Percentiles rank a stretch among this genome's conserved stretches.
Evolutionary conservation across 2,329 filamentous ascomycete genomes (phyloP).

Genomic region (Nigrospora osmanthi): DNA sequence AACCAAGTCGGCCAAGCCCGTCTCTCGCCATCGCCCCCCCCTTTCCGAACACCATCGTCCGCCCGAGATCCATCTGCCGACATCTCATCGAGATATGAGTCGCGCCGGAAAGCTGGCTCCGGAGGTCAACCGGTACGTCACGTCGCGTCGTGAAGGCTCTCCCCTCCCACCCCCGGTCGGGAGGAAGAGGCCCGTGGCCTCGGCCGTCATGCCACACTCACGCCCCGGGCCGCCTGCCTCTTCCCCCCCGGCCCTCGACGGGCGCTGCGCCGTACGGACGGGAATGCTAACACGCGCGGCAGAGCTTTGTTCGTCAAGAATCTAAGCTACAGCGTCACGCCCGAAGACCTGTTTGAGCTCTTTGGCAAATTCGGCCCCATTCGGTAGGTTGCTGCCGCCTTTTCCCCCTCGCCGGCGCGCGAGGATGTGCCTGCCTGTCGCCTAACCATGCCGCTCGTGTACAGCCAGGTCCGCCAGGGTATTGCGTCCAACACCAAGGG

Average conservation of each 20-base stretch:
- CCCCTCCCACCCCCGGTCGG: not conserved
- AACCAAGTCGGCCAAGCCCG: constrained; percentile 1
- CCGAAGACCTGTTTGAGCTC: constrained; percentile 96
- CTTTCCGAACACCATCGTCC: not conserved
- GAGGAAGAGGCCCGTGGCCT: too few species aligned
- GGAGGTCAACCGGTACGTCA: constrained; percentile 90
- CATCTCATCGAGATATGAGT: constrained; percentile 73
- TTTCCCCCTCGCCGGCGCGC: not conserved
- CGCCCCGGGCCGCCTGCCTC: too few species aligned
- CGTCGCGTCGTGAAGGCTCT: not conserved
- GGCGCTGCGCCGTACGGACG: not conserved
- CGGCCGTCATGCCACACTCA: too few species aligned
- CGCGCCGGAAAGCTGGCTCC: constrained; percentile 94
- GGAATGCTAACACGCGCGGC: constrained; percentile 17
- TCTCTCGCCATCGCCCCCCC: not conserved
- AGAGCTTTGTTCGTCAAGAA: constrained; percentile 99
- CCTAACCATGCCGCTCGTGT: constrained; percentile 4
- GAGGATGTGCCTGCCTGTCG: too few species aligned
- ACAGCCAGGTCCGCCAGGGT: constrained; percentile 94
- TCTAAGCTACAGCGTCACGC: constrained; percentile 98
- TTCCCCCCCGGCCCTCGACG: too few species aligned
- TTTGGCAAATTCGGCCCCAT: constrained; percentile 95
- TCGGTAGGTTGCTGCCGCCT: constrained; percentile 54
- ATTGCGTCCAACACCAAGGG: constrained; percentile 97
- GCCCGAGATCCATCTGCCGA: not conserved